Evolutionary conservation across 1,284 basidiomycete species (phyloP), one percentile per base, ranked within the genome.

Genomic region (Gomphus bonarii): DNA sequence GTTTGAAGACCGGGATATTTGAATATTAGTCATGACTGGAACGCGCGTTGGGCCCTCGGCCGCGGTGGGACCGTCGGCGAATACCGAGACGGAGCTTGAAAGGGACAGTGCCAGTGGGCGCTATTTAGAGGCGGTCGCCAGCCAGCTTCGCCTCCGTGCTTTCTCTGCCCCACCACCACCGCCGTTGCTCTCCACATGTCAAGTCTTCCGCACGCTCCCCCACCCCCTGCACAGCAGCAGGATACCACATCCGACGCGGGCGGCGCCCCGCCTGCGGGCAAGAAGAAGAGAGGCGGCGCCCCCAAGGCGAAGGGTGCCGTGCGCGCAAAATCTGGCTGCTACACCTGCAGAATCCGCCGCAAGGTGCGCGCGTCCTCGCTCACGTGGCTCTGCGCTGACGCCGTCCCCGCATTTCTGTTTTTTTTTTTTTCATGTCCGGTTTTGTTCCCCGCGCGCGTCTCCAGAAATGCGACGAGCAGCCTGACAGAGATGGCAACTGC

Each of bases 401-500:
- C 58, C 58, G 43, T 56, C 52, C 59, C 52, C 36, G 50, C 52
- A 33, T 30, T 46, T 52, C 60, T 25, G 25, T 25, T 25, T 25
- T 25, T 25, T 25, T 25, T 25, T 49, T 36, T 59, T 58, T 47
- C 49, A 31, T 47, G 58, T 36, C 54, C 52, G 53, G 25, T 40
- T 44, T 50, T 47, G n/a, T 53, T 58, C 47, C 50, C 58, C 61
- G 50, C 61, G 60, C 60, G 55, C 48, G 40, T 58, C 50, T 53
- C 52, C n/a, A 91, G 88, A 89, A 90, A 78, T 91, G 88, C 69
- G 88, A 91, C 68, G 88, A 91, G 67, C 75, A 79, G 63, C 77
- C 73, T 50, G 81, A 81, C 62, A 65, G 66, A 7, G 73, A 79
- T 8, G 84, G 83, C 20, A 73, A 75, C 12, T 92, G 89, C 71